These are phyloP conservation scores for Candida glaebosa DNA, from an alignment of 805 yeast genomes.

Conservation along the genomic window DNA sequence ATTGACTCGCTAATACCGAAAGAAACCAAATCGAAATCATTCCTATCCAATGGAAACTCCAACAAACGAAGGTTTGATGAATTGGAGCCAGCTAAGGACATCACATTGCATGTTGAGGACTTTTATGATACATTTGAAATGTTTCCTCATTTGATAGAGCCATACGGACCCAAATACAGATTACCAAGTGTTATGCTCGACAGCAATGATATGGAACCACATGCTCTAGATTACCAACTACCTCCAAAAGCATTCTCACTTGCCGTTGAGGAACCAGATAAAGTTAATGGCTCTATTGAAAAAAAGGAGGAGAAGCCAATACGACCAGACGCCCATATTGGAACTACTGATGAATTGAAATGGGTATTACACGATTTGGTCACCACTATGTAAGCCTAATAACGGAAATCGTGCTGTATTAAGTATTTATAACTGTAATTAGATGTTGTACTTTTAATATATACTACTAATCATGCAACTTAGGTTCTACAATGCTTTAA, in stretches of 20 bases:
- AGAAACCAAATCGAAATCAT: conserved; percentile 1
- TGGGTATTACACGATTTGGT: conserved; percentile 69
- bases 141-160: conserved; percentile 66
- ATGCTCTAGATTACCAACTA: conserved; percentile 21
- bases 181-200: conserved; percentile 47
- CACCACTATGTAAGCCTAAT: conserved; percentile 26
- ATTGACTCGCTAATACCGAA: conserved; percentile 3
- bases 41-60: conserved; percentile 9
- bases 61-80: conserved; percentile 19
- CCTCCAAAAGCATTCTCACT: conserved; percentile 21
- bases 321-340: conserved; percentile 38
- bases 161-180: conserved; percentile 56
- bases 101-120: conserved; percentile 62
- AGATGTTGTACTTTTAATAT: background rate
- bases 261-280: conserved; percentile 2
- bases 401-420: too few species aligned
- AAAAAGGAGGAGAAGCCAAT: conserved; percentile 7
- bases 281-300: conserved; percentile 3
- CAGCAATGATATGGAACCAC: conserved; percentile 49
- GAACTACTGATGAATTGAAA: conserved; percentile 64
- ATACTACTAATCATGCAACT: too few species aligned
- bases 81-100: conserved; percentile 14
- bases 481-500: too few species aligned
- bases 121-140: conserved; percentile 59
- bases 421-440: background rate